These are phyloP conservation scores for Gymnopus androsaceus DNA, from an alignment of 1,284 basidiomycete species.

Conservation along the genomic window DNA sequence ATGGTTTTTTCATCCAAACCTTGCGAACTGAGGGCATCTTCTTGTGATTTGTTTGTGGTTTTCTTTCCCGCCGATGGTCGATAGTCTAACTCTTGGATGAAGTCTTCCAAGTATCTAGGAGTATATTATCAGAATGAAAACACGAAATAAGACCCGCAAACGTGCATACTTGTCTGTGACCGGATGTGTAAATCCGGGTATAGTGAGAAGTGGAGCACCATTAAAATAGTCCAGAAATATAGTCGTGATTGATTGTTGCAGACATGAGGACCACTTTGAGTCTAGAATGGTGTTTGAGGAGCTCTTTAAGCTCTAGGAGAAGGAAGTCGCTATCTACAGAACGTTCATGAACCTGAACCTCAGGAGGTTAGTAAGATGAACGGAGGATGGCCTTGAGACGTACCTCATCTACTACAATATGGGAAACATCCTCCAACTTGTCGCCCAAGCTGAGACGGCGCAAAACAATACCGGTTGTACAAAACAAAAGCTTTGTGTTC, in stretches of 20 bases:
- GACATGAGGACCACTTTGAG: slow-evolving; percentile 88
- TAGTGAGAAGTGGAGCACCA: slow-evolving; percentile 79
- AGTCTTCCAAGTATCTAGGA: slow-evolving; percentile 78
- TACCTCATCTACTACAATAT: slow-evolving; percentile 89
- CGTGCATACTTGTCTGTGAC: slow-evolving; percentile 70
- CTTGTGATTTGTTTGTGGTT: slow-evolving; percentile 53
- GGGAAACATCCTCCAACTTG: slow-evolving; percentile 71
- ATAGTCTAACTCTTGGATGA: slow-evolving; percentile 59
- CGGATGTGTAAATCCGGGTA: slow-evolving; percentile 84
- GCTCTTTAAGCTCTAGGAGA: slow-evolving; percentile 81
- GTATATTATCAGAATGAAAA: neutral
- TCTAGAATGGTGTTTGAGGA: slow-evolving; percentile 67
- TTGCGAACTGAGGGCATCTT: slow-evolving; percentile 47
- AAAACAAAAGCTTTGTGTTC: slow-evolving; percentile 82
- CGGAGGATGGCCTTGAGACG: neutral
- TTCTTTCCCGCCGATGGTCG: slow-evolving; percentile 44
- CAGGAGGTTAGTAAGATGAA: neutral
- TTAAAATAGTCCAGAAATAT: slow-evolving; percentile 82
- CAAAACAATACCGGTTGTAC: slow-evolving; percentile 91
- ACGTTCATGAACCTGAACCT: slow-evolving; percentile 81
- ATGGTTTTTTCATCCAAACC: slow-evolving; percentile 59
- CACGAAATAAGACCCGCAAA: neutral
- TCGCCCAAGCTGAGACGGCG: slow-evolving; percentile 79
- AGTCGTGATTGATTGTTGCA: slow-evolving; percentile 88
- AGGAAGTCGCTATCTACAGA: slow-evolving; percentile 91